A percentile compares a stretch with the other conserved stretches of the same genome.
Evolutionary conservation across 2,329 filamentous ascomycete genomes (phyloP).

Genomic region (Aspergillus aculeatus): DNA sequence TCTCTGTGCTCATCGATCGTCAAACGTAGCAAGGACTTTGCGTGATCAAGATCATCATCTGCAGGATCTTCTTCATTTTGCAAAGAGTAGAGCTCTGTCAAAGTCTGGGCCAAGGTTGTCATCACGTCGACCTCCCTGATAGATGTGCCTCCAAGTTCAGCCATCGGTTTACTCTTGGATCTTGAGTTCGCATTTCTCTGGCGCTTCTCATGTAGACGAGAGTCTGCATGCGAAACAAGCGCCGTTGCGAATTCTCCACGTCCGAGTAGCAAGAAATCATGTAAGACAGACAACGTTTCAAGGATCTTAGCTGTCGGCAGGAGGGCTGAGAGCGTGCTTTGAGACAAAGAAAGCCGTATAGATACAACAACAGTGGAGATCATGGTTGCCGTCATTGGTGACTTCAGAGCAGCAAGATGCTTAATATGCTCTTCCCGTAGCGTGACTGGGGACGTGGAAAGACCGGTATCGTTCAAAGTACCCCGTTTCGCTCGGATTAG

Average conservation of each 20-base stretch:
- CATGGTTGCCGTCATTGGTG: constrained; percentile 70
- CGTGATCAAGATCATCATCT: constrained; percentile 76
- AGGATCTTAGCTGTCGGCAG: constrained; percentile 75
- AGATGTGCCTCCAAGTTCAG: constrained; percentile 61
- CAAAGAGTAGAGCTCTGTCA: constrained; percentile 74
- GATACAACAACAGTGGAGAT: constrained; percentile 71
- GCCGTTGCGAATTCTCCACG: constrained; percentile 89
- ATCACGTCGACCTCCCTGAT: constrained; percentile 86
- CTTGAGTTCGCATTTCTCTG: constrained; percentile 50
- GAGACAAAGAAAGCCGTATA: constrained; percentile 78
- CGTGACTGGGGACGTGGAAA: constrained; percentile 61
- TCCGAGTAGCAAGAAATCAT: constrained; percentile 83
- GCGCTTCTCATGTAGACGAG: constrained; percentile 72
- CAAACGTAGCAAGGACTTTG: constrained; percentile 72
- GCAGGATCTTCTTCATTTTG: constrained; percentile 73
- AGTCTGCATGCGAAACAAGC: constrained; percentile 80
- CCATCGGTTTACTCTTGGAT: constrained; percentile 53
- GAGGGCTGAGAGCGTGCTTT: constrained; percentile 77
- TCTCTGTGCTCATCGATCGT: constrained; percentile 44
- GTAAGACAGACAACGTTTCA: constrained; percentile 72
- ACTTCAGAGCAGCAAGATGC: constrained; percentile 65
- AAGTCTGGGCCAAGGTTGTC: constrained; percentile 72
- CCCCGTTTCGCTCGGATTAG: constrained; percentile 64
- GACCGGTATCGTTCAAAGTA: constrained; percentile 32
- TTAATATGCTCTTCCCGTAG: constrained; percentile 45